Evolutionary conservation across 805 yeast genomes (phyloP), one percentile per base, ranked within the genome.

Genomic region (Wickerhamiella siamensis): DNA sequence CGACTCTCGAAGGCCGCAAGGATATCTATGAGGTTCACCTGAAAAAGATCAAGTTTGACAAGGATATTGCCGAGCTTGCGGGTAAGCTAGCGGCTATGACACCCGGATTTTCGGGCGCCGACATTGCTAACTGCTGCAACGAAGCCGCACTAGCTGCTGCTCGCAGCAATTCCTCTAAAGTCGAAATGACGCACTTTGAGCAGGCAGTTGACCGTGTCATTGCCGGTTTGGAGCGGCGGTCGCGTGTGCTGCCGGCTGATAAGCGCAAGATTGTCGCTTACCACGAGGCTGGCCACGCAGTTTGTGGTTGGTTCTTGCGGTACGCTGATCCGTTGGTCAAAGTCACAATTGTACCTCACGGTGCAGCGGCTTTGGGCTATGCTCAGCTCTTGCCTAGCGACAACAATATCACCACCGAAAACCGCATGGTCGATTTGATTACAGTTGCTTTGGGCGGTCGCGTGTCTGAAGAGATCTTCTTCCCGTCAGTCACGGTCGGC

Each of bases 261-360:
- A 94, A 87, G 60, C 82, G 83, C 66, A 74, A 67, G 50, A 74
- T 82, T 26, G 95, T 86, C 39, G 95, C 95, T 0, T 86, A 82
- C 58, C 96, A 86, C 61, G 96, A 86, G 63, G 96, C 96, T 2
- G 96, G 96, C 0, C 96, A 86, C 60, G 96, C 96, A 3, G 79
- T 86, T 38, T 82, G 95, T 62, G 96, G 95, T 18, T 87, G 95
- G 96, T 83, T 67, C 57, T 68, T 86, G 56, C 73, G 77, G 62
- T 76, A 65, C 63, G 95, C 96, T 9, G 94, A 86, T 59, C 96
- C 96, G 5, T 65, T 86, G 45, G 72, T 87, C 45, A 86, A 86
- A 61, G 95, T 86, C n/a, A 80, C 94, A 17, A 86, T 86, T 51
- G 83, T 86, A 47, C 96, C 96, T 43, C 75, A 94, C 61, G 95